Percentiles rank a stretch among this genome's conserved stretches.
These are phyloP conservation scores for Boletus pseudopeckii DNA, from an alignment of 768 basidiomycete genomes.

Conservation along the genomic window DNA sequence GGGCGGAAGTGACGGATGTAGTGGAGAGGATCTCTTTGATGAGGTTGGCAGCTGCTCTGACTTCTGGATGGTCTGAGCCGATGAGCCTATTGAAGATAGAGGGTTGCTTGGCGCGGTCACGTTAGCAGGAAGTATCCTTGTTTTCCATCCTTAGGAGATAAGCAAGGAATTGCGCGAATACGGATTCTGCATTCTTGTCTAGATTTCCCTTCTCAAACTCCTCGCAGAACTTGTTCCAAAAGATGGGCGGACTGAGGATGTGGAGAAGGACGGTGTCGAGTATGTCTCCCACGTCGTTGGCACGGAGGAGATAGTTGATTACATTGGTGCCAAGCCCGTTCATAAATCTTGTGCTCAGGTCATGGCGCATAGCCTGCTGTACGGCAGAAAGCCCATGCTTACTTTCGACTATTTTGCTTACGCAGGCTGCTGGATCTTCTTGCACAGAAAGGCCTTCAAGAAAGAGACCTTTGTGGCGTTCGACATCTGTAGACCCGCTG, in stretches of 20 bases:
- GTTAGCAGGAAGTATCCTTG: constrained; percentile 35
- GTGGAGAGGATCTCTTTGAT: constrained; percentile 38
- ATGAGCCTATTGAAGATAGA: constrained; percentile 27
- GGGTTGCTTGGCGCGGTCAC: constrained; percentile 34
- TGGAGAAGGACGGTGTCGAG: no score
- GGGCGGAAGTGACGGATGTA: constrained; percentile 15
- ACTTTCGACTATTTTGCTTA: constrained; percentile 37
- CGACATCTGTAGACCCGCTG: constrained; percentile 26
- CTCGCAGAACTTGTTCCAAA: no score
- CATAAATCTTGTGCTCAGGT: constrained; percentile 37
- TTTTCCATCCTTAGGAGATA: constrained; percentile 43
- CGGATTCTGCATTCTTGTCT: neutral
- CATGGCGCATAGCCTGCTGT: constrained; percentile 36
- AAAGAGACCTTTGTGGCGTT: constrained; percentile 33
- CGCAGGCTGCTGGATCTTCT: constrained; percentile 36
- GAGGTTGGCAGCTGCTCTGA: constrained; percentile 27
- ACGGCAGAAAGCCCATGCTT: constrained; percentile 36
- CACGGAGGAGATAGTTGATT: no score
- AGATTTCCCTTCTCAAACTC: constrained; percentile 18
- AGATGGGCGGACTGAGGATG: no score
- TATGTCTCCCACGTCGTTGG: no score
- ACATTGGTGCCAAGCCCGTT: constrained; percentile 31
- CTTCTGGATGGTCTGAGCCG: constrained; percentile 22
- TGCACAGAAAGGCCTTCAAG: constrained; percentile 45
- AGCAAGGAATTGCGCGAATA: constrained; percentile 39